These are phyloP conservation scores for Mycena belliarum DNA, from an alignment of 768 basidiomycete species.

Conservation along the genomic window DNA sequence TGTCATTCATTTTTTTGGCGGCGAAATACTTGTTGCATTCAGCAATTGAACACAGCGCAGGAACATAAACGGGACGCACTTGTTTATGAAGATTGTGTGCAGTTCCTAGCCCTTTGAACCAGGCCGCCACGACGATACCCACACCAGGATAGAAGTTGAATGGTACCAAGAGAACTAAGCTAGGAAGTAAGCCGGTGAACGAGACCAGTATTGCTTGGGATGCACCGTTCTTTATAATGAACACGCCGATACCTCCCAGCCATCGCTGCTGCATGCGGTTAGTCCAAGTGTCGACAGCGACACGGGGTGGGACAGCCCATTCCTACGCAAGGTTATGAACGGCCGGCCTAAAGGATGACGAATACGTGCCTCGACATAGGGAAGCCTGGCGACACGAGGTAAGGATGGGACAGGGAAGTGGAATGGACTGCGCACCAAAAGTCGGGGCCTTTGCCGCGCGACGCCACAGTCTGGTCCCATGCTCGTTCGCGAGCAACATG, in stretches of 20 bases:
- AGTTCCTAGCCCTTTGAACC: constrained; percentile 67
- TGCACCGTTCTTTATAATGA: constrained; percentile 50
- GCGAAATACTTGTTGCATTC: constrained; percentile 72
- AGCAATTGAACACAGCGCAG: no score
- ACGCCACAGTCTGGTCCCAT: constrained; percentile 81
- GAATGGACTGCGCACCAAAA: constrained; percentile 63
- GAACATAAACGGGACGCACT: constrained; percentile 39
- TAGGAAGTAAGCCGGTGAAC: neutral
- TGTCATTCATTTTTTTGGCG: constrained; percentile 76
- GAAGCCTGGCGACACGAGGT: constrained; percentile 6
- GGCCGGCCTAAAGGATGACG: neutral
- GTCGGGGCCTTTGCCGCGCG: constrained; percentile 76
- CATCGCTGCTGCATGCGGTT: constrained; percentile 33
- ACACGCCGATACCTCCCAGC: constrained; percentile 40
- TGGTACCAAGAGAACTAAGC: constrained; percentile 59
- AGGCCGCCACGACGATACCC: constrained; percentile 61
- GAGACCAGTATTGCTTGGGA: neutral
- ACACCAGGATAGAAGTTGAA: constrained; percentile 69
- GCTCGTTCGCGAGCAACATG: constrained; percentile 75
- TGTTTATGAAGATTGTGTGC: constrained; percentile 68
- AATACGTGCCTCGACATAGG: constrained; percentile 14
- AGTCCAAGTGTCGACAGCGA: constrained; percentile 32
- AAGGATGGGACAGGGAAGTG: neutral
- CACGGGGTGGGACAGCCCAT: constrained; percentile 62
- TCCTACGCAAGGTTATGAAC: constrained; percentile 70